Evolutionary conservation across 306 rosid genomes (phyloP).

Genomic region (Clitoria ternatea): DNA sequence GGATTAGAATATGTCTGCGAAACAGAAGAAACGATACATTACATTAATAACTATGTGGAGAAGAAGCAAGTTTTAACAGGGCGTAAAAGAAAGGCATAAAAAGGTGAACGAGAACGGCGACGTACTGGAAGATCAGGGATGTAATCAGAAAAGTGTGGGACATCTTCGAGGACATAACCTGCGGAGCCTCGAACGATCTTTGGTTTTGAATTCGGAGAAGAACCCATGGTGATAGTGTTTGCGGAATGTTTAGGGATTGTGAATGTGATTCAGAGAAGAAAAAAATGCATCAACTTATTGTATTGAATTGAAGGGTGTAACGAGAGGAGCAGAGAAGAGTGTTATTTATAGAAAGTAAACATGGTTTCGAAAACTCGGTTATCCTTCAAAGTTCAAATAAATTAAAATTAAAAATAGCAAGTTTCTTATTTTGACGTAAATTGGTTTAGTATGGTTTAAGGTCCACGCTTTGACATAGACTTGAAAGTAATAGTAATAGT

Average conservation of each 20-base stretch:
- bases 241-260: neutral
- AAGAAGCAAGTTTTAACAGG: conserved; percentile 29
- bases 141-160: conserved; percentile 78
- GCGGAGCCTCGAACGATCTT: conserved; percentile 48
- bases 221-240: conserved; percentile 33
- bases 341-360: neutral
- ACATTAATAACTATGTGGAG: neutral
- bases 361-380: too few relatives aligned
- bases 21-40: neutral
- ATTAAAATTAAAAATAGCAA: neutral
- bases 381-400: too few relatives aligned
- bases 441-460: neutral
- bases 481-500: neutral
- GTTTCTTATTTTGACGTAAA: neutral
- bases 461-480: neutral
- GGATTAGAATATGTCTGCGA: conserved; percentile 76
- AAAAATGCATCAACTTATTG: neutral
- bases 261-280: neutral
- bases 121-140: conserved; percentile 71
- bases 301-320: neutral
- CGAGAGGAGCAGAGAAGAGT: neutral
- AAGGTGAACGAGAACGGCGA: conserved; percentile 22
- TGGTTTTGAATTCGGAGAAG: conserved; percentile 30
- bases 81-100: neutral
- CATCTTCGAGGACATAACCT: conserved; percentile 80